These are phyloP conservation scores for Microcos paniculata DNA, from an alignment of 345 rosid species.

Conservation along the genomic window DNA sequence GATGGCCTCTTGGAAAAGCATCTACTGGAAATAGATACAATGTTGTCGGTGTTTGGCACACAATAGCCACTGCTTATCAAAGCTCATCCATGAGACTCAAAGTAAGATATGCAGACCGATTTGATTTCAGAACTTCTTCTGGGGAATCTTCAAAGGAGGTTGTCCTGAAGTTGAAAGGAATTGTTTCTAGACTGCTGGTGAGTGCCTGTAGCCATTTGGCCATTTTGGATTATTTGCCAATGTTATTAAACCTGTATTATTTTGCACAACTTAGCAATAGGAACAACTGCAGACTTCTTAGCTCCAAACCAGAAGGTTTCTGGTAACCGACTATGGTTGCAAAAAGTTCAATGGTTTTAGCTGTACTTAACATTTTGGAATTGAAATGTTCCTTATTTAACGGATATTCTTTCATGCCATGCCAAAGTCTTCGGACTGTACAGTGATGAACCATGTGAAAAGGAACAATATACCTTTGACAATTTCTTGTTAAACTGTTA, in stretches of 20 bases:
- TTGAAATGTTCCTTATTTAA: background rate
- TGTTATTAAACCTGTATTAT: background rate
- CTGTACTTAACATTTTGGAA: background rate
- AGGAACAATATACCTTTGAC: background rate
- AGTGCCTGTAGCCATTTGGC: background rate
- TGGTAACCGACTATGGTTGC: background rate
- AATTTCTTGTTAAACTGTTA: background rate
- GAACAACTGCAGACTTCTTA: background rate
- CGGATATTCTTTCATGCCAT: background rate
- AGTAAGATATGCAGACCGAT: constrained; percentile 59
- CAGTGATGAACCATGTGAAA: background rate
- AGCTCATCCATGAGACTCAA: constrained; percentile 44
- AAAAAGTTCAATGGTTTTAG: background rate
- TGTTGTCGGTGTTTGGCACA: constrained; percentile 50
- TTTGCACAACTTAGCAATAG: background rate
- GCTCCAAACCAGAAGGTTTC: background rate
- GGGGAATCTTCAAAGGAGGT: constrained; percentile 44
- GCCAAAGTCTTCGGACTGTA: background rate
- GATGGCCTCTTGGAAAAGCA: constrained; percentile 55
- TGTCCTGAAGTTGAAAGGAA: constrained; percentile 46
- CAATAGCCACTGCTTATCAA: constrained; percentile 32
- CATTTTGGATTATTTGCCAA: background rate
- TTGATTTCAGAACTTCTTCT: constrained; percentile 36
- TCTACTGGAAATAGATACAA: constrained; percentile 40
- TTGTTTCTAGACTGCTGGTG: constrained; percentile 38